phyloP scores from a whole-genome alignment of 306 rosid species.

The Lathyrus oleraceus region DNA sequence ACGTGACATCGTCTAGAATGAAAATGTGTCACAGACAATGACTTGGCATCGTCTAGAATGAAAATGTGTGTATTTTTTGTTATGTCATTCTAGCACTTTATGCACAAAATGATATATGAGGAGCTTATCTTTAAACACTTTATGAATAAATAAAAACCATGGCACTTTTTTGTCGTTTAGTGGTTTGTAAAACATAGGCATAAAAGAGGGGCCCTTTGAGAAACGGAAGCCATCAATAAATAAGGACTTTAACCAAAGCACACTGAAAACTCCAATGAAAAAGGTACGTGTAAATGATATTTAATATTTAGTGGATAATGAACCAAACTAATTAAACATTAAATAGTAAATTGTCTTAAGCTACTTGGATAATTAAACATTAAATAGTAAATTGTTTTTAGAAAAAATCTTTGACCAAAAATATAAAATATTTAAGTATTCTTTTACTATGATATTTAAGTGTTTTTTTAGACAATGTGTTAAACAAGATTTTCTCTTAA shows the following conservation, averaged over 20 bases:
- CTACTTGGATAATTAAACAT: background rate
- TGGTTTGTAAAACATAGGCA: conserved; percentile 2
- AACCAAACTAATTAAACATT: background rate
- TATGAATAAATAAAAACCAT: conserved; percentile 6
- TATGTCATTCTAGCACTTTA: too few relatives aligned
- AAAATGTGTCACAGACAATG: too few relatives aligned
- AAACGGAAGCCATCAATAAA: conserved; percentile 21
- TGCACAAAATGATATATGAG: too few relatives aligned
- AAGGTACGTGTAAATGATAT: background rate
- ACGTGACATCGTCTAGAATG: too few relatives aligned
- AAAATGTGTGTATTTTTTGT: background rate
- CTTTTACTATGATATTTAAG: too few relatives aligned
- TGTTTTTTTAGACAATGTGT: too few relatives aligned
- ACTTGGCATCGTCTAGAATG: too few relatives aligned
- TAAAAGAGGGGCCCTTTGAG: background rate
- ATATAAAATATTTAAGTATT: too few relatives aligned
- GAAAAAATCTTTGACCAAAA: background rate
- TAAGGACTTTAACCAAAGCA: conserved; percentile 10
- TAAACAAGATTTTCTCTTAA: too few relatives aligned
- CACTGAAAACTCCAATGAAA: conserved; percentile 5
- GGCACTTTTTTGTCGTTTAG: conserved; percentile 29
- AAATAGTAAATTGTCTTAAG: background rate
- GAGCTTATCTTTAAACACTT: background rate
- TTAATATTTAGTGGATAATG: conserved; percentile 1
- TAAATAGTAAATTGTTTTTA: background rate